These are phyloP conservation scores for Polymyxa betae DNA, from an alignment of 208 protist genomes.

Conservation along the genomic window DNA sequence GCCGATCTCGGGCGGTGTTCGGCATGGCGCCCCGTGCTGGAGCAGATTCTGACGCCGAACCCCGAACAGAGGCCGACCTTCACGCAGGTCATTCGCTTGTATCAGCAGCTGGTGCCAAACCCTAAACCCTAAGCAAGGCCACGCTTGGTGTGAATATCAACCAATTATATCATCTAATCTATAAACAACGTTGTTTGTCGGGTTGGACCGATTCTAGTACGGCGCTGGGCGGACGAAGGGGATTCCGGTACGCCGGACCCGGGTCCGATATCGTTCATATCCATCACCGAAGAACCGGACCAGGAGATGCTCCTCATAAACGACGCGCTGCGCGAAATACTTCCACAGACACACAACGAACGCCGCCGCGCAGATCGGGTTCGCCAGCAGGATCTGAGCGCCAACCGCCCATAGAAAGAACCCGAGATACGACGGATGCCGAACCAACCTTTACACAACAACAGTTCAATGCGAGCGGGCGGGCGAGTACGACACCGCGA, in stretches of 20 bases:
- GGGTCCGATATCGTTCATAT: background rate
- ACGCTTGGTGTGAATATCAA: no score
- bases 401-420: conserved; percentile 48
- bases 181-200: no score
- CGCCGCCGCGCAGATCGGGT: conserved; percentile 31
- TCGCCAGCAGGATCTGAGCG: conserved; percentile 48
- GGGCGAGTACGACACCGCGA: background rate
- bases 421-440: conserved; percentile 58
- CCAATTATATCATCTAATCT: no score
- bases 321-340: conserved; percentile 43
- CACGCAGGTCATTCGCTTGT: conserved; percentile 49
- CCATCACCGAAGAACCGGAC: background rate
- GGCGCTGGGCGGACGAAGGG: no score
- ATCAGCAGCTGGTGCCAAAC: no score
- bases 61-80: background rate
- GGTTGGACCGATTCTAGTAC: no score
- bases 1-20: background rate
- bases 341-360: conserved; percentile 31
- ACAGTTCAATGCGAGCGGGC: background rate
- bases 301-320: background rate
- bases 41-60: background rate
- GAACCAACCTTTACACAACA: background rate
- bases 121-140: no score
- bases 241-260: no score
- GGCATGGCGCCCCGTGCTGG: background rate